These are phyloP conservation scores for Saccharomycopsis sp. DNA, from an alignment of 805 yeast genomes.

Conservation along the genomic window DNA sequence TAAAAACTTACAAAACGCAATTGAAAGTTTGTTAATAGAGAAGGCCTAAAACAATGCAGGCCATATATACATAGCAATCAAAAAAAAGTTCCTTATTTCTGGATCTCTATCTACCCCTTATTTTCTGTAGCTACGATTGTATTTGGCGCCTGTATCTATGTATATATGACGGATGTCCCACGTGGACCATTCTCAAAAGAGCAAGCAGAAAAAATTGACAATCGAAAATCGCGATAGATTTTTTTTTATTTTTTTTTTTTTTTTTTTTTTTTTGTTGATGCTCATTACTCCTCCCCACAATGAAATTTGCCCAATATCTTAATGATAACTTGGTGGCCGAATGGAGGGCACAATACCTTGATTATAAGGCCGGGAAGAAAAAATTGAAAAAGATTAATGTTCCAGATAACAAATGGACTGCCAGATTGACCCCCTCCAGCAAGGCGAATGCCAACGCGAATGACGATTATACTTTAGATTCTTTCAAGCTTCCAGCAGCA, in stretches of 20 bases:
- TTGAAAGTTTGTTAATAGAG: constrained; percentile 14
- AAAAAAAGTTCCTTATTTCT: no score
- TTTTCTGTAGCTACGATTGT: no score
- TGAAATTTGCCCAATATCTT: constrained; percentile 27
- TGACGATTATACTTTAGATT: constrained; percentile 12
- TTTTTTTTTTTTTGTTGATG: no score
- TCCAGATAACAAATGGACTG: background rate
- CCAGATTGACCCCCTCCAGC: background rate
- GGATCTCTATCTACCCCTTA: no score
- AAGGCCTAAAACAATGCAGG: no score
- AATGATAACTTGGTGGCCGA: constrained; percentile 34
- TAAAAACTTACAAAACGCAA: constrained; percentile 12
- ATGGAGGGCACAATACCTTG: constrained; percentile 36
- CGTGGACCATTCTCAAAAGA: constrained; percentile 5
- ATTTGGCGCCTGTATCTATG: background rate
- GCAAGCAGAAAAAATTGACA: no score
- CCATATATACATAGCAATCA: no score
- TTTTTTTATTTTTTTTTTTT: no score
- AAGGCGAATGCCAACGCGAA: background rate
- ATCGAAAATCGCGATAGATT: no score
- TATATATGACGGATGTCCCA: background rate
- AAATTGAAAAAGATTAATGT: constrained; percentile 35
- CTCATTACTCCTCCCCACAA: no score
- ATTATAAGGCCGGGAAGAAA: constrained; percentile 45
- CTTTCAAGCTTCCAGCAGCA: constrained; percentile 27